phyloP scores from a whole-genome alignment of 1,284 basidiomycete species.

The Cryptococcus jaspeensis region DNA sequence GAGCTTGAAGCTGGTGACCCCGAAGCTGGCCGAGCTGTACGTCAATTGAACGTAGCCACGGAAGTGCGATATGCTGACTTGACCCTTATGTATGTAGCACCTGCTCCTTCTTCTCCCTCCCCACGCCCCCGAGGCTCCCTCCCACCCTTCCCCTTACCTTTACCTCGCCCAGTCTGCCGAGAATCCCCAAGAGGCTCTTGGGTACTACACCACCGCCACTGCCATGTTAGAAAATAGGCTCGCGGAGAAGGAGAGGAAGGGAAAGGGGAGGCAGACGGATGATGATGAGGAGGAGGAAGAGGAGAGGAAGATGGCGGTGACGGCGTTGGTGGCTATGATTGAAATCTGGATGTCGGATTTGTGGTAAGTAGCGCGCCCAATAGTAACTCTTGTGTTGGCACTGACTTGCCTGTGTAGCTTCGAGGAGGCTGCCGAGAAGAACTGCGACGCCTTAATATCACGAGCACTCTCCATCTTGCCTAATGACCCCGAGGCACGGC shows the following conservation, averaged over 20 bases:
- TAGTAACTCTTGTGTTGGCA: background rate
- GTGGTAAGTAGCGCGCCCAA: slow-evolving; percentile 60
- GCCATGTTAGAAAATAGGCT: slow-evolving; percentile 69
- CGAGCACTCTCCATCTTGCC: slow-evolving; percentile 73
- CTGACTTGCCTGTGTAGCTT: slow-evolving; percentile 57
- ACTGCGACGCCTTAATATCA: slow-evolving; percentile 73
- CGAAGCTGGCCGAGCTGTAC: slow-evolving; percentile 68
- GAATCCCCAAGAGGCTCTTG: slow-evolving; percentile 72
- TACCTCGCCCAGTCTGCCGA: slow-evolving; percentile 81
- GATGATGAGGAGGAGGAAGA: slow-evolving; percentile 62
- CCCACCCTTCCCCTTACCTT: slow-evolving; percentile 69
- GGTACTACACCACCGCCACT: slow-evolving; percentile 77
- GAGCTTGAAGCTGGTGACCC: slow-evolving; percentile 75
- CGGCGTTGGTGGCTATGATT: slow-evolving; percentile 86
- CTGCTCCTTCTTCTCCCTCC: slow-evolving; percentile 58
- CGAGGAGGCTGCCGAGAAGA: slow-evolving; percentile 59
- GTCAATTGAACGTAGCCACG: slow-evolving; percentile 22
- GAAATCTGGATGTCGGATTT: slow-evolving; percentile 97
- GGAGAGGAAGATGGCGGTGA: slow-evolving; percentile 68
- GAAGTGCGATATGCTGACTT: background rate
- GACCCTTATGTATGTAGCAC: slow-evolving; percentile 24
- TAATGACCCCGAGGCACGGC: slow-evolving; percentile 73
- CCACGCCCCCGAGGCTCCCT: slow-evolving; percentile 62
- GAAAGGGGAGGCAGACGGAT: slow-evolving; percentile 48
- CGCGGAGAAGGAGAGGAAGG: slow-evolving; percentile 36